These are phyloP conservation scores for Salix exigua DNA, from an alignment of 345 rosid species.

Conservation along the genomic window DNA sequence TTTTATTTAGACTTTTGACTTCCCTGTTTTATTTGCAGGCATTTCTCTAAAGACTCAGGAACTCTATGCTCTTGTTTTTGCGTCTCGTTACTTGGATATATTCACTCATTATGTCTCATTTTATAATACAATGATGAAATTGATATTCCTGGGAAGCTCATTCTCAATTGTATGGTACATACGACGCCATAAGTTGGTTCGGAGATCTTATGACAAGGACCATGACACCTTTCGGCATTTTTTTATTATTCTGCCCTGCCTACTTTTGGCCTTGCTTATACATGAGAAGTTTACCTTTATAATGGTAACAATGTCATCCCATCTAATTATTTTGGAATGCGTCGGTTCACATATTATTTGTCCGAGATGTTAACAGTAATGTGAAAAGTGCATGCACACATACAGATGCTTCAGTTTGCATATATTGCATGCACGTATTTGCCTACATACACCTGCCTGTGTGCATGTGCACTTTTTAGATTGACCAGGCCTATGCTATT, in stretches of 20 bases:
- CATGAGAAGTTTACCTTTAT: conserved; percentile 61
- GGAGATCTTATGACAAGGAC: conserved; percentile 60
- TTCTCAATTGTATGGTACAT: conserved; percentile 85
- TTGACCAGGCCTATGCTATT: not conserved
- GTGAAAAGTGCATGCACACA: not conserved
- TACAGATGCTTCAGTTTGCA: not conserved
- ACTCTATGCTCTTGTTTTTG: conserved; percentile 69
- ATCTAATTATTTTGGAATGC: not conserved
- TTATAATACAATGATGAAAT: conserved; percentile 73
- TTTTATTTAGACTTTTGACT: not conserved
- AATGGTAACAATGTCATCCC: conserved; percentile 44
- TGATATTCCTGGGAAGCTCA: conserved; percentile 78
- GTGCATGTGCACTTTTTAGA: not conserved
- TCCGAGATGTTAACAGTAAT: not conserved
- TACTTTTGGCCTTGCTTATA: conserved; percentile 57
- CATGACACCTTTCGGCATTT: conserved; percentile 66
- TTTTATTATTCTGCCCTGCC: conserved; percentile 53
- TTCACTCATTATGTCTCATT: conserved; percentile 60
- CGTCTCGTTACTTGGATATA: conserved; percentile 75
- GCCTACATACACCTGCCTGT: too few relatives aligned
- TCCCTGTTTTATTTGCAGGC: conserved; percentile 35
- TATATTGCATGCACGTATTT: too few relatives aligned
- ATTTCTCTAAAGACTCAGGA: conserved; percentile 87
- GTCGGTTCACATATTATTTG: not conserved
- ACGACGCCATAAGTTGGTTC: conserved; percentile 60